A percentile compares a stretch with the other conserved stretches of the same genome.
These are phyloP conservation scores for Cucurbita ficifolia DNA, from an alignment of 306 rosid species.

Conservation along the genomic window DNA sequence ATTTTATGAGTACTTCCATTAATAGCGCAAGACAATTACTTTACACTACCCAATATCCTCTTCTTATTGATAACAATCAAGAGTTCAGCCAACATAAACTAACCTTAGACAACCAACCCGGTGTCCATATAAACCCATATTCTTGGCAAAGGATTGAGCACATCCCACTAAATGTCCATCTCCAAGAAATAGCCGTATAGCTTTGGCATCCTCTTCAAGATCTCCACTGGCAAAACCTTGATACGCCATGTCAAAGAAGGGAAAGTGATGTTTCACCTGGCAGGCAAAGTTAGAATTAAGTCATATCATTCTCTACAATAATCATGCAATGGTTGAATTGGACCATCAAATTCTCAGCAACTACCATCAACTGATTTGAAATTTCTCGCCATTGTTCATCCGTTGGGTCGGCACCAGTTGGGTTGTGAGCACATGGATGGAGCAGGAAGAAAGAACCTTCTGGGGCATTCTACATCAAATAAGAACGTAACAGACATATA, in stretches of 20 bases:
- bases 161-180: constrained; percentile 22
- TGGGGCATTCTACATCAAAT: constrained; percentile 19
- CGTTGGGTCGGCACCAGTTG: constrained; percentile 29
- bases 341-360: neutral
- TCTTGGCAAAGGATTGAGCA: constrained; percentile 33
- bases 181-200: constrained; percentile 18
- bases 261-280: constrained; percentile 25
- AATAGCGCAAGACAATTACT: neutral
- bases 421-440: constrained; percentile 35
- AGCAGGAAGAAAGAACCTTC: constrained; percentile 18
- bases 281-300: neutral
- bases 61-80: too few relatives aligned
- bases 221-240: constrained; percentile 34
- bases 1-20: neutral
- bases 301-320: neutral
- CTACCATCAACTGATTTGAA: constrained; percentile 17
- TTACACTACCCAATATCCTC: neutral
- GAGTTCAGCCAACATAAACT: neutral
- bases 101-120: constrained; percentile 29
- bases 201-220: constrained; percentile 23
- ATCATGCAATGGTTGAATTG: neutral
- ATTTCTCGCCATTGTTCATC: constrained; percentile 29
- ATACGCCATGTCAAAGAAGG: constrained; percentile 30
- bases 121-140: constrained; percentile 30
- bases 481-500: neutral